phyloP scores from a whole-genome alignment of 2,329 filamentous ascomycete genomes.

The Talaromyces verruculosus region DNA sequence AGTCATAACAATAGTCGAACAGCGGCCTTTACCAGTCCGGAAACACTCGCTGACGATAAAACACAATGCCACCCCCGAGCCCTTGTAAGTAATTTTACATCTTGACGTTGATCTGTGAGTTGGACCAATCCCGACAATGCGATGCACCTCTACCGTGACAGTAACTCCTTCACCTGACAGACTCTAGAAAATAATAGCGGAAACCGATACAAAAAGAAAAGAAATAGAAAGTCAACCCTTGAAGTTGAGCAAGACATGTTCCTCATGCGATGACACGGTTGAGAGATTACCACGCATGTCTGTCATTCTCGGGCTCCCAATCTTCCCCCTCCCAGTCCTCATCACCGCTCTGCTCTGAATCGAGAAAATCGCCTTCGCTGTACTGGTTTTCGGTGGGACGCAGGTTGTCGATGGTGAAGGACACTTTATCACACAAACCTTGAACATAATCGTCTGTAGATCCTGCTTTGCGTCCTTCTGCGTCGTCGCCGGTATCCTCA shows the following conservation, averaged over 20 bases:
- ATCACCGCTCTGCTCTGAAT: slow-evolving; percentile 60
- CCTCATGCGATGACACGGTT: background rate
- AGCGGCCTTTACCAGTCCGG: background rate
- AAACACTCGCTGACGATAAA: background rate
- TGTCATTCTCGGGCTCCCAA: slow-evolving; percentile 32
- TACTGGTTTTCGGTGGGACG: slow-evolving; percentile 60
- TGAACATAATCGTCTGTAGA: slow-evolving; percentile 42
- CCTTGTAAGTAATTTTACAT: slow-evolving; percentile 11
- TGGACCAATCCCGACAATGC: background rate
- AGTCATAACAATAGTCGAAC: background rate
- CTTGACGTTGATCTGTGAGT: background rate
- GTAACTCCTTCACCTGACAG: slow-evolving; percentile 8
- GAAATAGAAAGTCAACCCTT: background rate
- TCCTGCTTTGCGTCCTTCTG: no score
- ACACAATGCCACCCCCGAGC: background rate
- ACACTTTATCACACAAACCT: slow-evolving; percentile 59
- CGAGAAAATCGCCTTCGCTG: slow-evolving; percentile 60
- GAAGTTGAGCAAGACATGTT: background rate
- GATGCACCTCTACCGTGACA: slow-evolving; percentile 1
- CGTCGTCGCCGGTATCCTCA: slow-evolving; percentile 22
- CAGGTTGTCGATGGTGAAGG: slow-evolving; percentile 62
- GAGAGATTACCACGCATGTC: slow-evolving; percentile 32
- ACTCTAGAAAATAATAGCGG: background rate
- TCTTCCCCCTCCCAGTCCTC: slow-evolving; percentile 55
- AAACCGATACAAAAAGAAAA: background rate